Base-by-base conservation (phyloP, 2,329 filamentous ascomycete species). In the Pseudogymnoascus sp. region DNA sequence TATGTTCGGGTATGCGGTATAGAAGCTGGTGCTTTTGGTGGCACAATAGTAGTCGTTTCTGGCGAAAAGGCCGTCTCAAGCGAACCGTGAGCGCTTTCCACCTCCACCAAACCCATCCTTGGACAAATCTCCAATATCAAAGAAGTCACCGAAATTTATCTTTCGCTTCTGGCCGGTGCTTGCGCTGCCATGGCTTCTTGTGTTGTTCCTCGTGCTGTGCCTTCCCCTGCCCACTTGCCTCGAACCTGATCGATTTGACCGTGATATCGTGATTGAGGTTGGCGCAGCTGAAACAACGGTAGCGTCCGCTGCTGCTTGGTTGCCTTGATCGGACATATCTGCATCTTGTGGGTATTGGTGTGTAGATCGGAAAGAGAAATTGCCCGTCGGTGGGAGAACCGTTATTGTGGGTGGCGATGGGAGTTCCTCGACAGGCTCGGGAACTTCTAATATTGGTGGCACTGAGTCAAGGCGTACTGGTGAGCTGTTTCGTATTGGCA, bases 101-200 rank as follows among this genome's bases (percentile, higher is more conserved):
- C 61, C 61, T 21, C 72, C 71, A 58, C 71, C 71, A 67, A 68
- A 69, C n/a, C 65, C 65, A 63, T 90, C 88, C 70, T 88, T 88
- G 45, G 83, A 83, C 60, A 89, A 73, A 66, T 84, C 85, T 61
- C 85, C 84, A 6, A 89, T 77, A 70, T 91, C 88, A 71, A 92
- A 92, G 61, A 91, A 86, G 70, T 93, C 89, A 23, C 85, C 84
- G 69, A 90, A 83, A 68, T 89, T 88, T 68, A 90, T 81, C 69
- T 88, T 84, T 43, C 89, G 82, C 74, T 93, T 93, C 68, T 85
- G 81, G 1, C 89, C 89, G 3, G 68, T 64, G 6, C 40, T 66
- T 21, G 65, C 40, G 31, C 65, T 61, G 23, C 14, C 43, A 16
- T 59, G 31, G 2, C 33, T 37, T n/a, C 45, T 59, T 23, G 18